phyloP scores from a whole-genome alignment of 371 early-diverging fungal genomes.

The Parasitella parasitica region DNA sequence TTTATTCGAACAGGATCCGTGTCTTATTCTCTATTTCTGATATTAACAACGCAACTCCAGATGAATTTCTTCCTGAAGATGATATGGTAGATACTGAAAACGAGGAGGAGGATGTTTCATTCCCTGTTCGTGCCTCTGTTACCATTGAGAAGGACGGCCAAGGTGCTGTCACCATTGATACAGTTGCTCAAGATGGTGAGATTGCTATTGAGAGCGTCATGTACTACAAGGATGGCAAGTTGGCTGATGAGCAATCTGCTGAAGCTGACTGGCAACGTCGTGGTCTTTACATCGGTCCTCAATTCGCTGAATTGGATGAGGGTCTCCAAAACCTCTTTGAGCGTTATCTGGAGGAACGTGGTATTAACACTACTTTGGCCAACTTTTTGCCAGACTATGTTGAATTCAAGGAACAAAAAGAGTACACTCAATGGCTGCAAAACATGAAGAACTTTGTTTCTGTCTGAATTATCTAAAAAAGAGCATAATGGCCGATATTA shows the following conservation, averaged over 20 bases:
- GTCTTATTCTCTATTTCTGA: slow-evolving; percentile 86
- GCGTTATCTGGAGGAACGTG: slow-evolving; percentile 84
- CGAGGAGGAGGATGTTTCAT: slow-evolving; percentile 55
- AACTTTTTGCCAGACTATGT: slow-evolving; percentile 84
- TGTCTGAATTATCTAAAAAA: slow-evolving; percentile 12
- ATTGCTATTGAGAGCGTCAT: slow-evolving; percentile 84
- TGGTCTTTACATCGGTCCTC: slow-evolving; percentile 89
- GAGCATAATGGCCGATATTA: not conserved
- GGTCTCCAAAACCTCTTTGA: slow-evolving; percentile 80
- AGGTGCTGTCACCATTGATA: slow-evolving; percentile 80
- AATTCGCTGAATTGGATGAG: slow-evolving; percentile 89
- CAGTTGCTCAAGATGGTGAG: slow-evolving; percentile 80
- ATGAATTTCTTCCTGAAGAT: slow-evolving; percentile 55
- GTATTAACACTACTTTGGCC: slow-evolving; percentile 75
- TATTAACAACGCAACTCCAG: slow-evolving; percentile 65
- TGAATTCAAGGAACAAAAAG: slow-evolving; percentile 91
- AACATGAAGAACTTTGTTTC: slow-evolving; percentile 73
- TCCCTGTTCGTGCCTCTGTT: slow-evolving; percentile 80
- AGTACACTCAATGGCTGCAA: slow-evolving; percentile 85
- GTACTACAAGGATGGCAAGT: slow-evolving; percentile 66
- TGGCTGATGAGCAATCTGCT: slow-evolving; percentile 70
- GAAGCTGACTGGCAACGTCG: slow-evolving; percentile 93
- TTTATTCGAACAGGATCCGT: slow-evolving; percentile 59
- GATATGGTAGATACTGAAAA: slow-evolving; percentile 51
- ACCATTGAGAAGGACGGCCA: slow-evolving; percentile 74